A percentile compares a stretch with the other conserved stretches of the same genome.
phyloP scores from a whole-genome alignment of 805 yeast species.

The Scheffersomyces ergatensis region DNA sequence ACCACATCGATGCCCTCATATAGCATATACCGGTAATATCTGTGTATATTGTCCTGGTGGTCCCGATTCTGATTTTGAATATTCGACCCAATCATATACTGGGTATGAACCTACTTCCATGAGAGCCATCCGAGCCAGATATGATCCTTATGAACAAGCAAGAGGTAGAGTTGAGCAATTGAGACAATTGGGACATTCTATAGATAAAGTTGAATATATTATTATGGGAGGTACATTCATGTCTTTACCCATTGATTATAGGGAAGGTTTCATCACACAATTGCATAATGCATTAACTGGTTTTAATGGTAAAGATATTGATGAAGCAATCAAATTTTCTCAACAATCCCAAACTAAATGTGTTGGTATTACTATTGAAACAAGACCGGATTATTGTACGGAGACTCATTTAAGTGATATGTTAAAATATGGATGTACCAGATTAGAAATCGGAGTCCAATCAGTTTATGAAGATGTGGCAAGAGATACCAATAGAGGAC shows the following conservation, averaged over 20 bases:
- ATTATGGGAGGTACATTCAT: conserved; percentile 99
- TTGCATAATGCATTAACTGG: conserved; percentile 95
- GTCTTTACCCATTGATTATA: conserved; percentile 86
- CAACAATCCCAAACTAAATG: conserved; percentile 95
- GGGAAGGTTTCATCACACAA: conserved; percentile 86
- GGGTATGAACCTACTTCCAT: conserved; percentile 99
- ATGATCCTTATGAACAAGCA: conserved; percentile 98
- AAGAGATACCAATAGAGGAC: conserved; percentile 96
- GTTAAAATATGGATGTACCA: conserved; percentile 94
- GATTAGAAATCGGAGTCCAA: conserved; percentile 96
- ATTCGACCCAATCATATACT: conserved; percentile 96
- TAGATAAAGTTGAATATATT: conserved; percentile 96
- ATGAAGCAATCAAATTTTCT: conserved; percentile 86
- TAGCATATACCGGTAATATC: conserved; percentile 97
- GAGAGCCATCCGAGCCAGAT: conserved; percentile 98
- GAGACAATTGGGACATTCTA: conserved; percentile 91
- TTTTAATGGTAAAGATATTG: conserved; percentile 78
- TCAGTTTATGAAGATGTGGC: conserved; percentile 98
- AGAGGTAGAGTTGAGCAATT: conserved; percentile 96
- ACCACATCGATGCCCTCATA: conserved; percentile 98
- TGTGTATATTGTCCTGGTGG: conserved; percentile 99
- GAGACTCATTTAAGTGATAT: conserved; percentile 93
- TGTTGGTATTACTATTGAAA: conserved; percentile 97
- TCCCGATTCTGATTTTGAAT: conserved; percentile 97
- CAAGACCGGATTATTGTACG: conserved; percentile 98